Evolutionary conservation across 179 eudicot genomes (phyloP).

Genomic region (Kewa caespitosa): DNA sequence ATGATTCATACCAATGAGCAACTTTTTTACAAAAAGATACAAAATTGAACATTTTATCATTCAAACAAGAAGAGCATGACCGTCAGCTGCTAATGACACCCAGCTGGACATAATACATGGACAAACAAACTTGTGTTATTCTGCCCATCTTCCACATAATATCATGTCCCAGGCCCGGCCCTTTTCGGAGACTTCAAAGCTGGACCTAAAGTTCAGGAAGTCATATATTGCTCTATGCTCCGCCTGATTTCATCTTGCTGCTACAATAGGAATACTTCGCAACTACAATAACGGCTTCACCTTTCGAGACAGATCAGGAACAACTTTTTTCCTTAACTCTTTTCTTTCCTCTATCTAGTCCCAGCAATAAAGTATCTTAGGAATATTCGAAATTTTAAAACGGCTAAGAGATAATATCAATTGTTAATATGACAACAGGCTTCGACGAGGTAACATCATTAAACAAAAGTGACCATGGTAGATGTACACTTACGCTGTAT

Average conservation of each 20-base stretch:
- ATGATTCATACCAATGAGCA: neutral
- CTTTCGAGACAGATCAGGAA: no score
- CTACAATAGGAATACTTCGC: neutral
- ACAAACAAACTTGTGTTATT: neutral
- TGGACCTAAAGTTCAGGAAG: no score
- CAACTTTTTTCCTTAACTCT: no score
- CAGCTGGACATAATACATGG: neutral
- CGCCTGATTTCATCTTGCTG: neutral
- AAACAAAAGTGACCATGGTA: neutral
- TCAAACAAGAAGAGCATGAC: no score
- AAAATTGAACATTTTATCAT: no score
- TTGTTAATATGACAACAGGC: neutral
- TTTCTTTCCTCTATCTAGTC: no score
- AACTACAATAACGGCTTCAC: neutral
- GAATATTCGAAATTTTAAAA: no score
- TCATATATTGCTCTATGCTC: neutral
- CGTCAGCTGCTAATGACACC: neutral
- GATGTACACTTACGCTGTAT: slow-evolving; percentile 57
- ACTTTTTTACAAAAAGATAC: no score
- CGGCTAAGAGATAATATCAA: neutral
- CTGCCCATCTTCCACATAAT: neutral
- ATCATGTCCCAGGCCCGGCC: neutral
- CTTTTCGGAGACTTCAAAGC: no score
- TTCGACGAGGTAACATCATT: neutral
- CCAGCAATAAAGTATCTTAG: no score